Base-by-base conservation (phyloP, 148 eudicot species). In the Cornus kousa region DNA sequence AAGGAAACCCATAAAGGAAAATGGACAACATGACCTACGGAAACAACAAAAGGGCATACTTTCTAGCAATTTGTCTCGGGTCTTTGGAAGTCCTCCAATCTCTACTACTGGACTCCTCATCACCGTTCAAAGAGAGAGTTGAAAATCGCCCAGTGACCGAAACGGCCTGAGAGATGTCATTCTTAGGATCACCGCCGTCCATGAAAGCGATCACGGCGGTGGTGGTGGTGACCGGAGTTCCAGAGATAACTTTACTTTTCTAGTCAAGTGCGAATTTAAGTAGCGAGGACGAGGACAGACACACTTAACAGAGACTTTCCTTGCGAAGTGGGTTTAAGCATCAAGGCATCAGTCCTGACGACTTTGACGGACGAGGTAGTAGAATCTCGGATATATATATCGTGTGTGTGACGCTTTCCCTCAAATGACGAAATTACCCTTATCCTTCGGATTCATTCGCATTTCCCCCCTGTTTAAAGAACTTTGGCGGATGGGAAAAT, bases 61-160 rank as follows among this genome's bases (percentile, higher is more conserved):
- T 70, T 79, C 91, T 76, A 13, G 91, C 91, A 5, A 88, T 86
- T 12, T 39, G 66, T 37, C 74, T 79, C 40, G 91, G 89, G 78
- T 88, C 86, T 46, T 74, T 74, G 68, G 83, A 82, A 10, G 68
- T 19, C 32, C 16, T 46, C 12, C 71, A 46, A 65, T 70, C 79
- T 24, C 14, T 43, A 11, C 64, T 72, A 33, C 66, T 72, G 48
- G 74, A 57, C 57, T 62, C 80, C 33, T 70, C 67, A 55, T 43
- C 67, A 5, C 22, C 39, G 16, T 46, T 48, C 35, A 77, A 20
- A 7, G 68, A 70, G 10, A 71, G 69, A 28, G 68, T 59, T 12
- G 75, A 78, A 62, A 60, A 57, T 33, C 23, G 53, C 17, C 37
- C 80, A 19, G 57, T 22, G 9, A 39, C 19, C 40, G 53, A 71